These are phyloP conservation scores for Gracilaria caudata DNA, from an alignment of 23 red algal species.

Conservation along the genomic window DNA sequence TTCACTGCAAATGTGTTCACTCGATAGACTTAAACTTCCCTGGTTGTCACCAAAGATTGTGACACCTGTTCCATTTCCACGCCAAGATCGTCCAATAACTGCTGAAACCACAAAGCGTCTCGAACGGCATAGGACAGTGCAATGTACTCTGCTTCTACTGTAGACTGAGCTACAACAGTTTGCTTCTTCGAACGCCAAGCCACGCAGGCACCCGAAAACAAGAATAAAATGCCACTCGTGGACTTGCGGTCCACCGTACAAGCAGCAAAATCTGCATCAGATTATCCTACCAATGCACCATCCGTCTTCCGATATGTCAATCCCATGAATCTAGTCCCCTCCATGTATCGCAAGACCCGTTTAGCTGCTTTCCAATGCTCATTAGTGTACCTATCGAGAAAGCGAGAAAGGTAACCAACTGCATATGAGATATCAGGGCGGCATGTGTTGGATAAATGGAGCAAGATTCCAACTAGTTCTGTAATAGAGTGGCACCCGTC, in stretches of 20 bases:
- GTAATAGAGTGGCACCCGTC: too few relatives aligned
- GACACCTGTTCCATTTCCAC: background rate
- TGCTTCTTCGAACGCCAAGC: constrained; percentile 36
- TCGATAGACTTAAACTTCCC: background rate
- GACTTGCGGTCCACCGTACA: constrained; percentile 7
- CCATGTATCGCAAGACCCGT: too few relatives aligned
- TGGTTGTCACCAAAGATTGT: constrained; percentile 10
- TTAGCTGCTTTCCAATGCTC: too few relatives aligned
- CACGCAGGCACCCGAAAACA: background rate
- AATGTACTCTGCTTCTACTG: constrained; percentile 45
- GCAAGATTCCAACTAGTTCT: background rate
- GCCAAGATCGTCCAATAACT: background rate
- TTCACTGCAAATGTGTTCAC: constrained; percentile 19
- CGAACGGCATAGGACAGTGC: constrained; percentile 23
- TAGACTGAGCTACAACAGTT: constrained; percentile 16
- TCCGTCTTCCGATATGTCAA: too few relatives aligned
- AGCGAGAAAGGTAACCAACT: constrained; percentile 14
- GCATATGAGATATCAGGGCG: constrained; percentile 6
- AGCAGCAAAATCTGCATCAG: too few relatives aligned
- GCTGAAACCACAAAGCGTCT: background rate
- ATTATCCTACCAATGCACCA: too few relatives aligned
- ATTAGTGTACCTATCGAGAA: constrained; percentile 12
- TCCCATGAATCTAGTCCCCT: too few relatives aligned
- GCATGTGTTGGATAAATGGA: constrained; percentile 2
- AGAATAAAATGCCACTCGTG: constrained; percentile 15